A percentile compares a stretch with the other conserved stretches of the same genome.
phyloP scores from a whole-genome alignment of 208 protist genomes.

The Histomonas meleagridis region DNA sequence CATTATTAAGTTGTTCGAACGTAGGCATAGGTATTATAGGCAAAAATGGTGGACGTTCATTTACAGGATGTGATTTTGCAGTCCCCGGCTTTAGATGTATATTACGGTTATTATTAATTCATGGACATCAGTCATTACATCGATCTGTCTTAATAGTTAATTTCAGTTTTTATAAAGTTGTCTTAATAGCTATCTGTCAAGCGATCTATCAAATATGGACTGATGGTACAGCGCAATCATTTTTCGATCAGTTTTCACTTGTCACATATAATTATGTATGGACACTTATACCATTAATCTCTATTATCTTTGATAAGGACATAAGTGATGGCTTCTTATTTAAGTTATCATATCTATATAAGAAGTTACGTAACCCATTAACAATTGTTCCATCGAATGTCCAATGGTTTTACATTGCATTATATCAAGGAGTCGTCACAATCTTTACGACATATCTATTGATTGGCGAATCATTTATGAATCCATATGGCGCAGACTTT shows the following conservation, averaged over 20 bases:
- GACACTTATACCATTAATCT: neutral
- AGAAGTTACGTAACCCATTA: neutral
- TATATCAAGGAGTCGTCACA: neutral
- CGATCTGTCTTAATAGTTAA: slow-evolving; percentile 6
- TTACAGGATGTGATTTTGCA: neutral
- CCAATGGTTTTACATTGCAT: neutral
- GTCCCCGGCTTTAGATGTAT: neutral
- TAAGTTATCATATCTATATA: neutral
- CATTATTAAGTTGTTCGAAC: neutral
- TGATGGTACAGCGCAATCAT: neutral
- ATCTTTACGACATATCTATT: neutral
- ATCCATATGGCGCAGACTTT: neutral
- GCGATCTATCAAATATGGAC: slow-evolving; percentile 7
- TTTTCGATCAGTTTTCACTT: neutral
- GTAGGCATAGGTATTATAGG: neutral
- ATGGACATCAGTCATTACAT: neutral
- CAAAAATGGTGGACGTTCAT: neutral
- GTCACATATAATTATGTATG: neutral
- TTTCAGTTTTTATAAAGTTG: slow-evolving; percentile 13
- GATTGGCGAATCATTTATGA: neutral
- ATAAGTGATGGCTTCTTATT: neutral
- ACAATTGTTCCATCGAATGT: neutral
- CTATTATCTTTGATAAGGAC: neutral
- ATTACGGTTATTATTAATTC: neutral
- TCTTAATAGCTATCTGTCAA: neutral